phyloP scores from a whole-genome alignment of 441 rosid species.

The Euphorbia schlechtendalii region DNA sequence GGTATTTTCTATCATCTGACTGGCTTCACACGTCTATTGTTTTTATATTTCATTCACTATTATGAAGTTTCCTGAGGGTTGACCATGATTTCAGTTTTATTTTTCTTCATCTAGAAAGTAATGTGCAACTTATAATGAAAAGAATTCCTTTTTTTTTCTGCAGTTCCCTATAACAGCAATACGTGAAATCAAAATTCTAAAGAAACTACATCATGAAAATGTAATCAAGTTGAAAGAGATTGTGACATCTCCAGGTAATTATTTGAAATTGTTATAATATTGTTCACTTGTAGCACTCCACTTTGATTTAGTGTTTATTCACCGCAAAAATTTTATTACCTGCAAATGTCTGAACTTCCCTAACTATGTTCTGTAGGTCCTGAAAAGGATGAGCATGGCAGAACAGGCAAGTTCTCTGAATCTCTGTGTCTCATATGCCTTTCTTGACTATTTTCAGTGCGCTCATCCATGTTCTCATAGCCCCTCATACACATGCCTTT shows the following conservation, averaged over 20 bases:
- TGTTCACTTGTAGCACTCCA: neutral
- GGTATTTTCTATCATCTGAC: slow-evolving; percentile 31
- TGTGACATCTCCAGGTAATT: slow-evolving; percentile 80
- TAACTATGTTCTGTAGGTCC: slow-evolving; percentile 46
- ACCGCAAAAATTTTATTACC: neutral
- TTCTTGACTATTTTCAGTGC: neutral
- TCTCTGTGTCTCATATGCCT: neutral
- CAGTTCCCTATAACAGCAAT: slow-evolving; percentile 97
- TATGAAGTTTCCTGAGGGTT: neutral
- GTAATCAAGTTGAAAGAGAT: slow-evolving; percentile 89
- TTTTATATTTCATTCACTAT: neutral
- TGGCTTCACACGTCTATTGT: neutral
- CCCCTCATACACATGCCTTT: neutral
- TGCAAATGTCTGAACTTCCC: slow-evolving; percentile 7
- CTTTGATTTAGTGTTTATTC: slow-evolving; percentile 1
- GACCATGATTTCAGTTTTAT: neutral
- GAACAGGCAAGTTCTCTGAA: slow-evolving; percentile 43
- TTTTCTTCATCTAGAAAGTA: neutral
- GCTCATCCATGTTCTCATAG: neutral
- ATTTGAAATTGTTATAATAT: neutral
- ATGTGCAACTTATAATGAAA: neutral
- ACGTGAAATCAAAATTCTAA: slow-evolving; percentile 85
- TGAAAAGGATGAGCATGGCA: slow-evolving; percentile 79
- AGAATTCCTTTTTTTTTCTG: slow-evolving; percentile 11
- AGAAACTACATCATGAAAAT: slow-evolving; percentile 85